Evolutionary conservation across 352 stramenopile genomes (phyloP).

Genomic region (Phytophthora boehmeriae): DNA sequence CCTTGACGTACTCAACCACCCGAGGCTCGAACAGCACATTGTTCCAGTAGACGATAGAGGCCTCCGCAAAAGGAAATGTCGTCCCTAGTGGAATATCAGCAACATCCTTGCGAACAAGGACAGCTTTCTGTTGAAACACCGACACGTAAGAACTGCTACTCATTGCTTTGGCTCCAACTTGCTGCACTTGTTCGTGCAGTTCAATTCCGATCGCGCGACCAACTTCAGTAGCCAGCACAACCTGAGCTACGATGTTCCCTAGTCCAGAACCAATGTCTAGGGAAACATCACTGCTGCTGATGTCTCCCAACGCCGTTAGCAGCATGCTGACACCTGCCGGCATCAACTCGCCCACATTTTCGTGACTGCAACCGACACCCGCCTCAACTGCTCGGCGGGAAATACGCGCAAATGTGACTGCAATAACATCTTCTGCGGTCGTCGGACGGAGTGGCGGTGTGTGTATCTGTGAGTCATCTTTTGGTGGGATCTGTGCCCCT

Average conservation of each 20-base stretch:
- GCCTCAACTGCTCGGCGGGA: background rate
- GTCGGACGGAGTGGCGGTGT: constrained; percentile 3
- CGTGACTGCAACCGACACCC: too few relatives aligned
- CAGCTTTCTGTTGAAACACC: background rate
- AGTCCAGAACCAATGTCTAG: constrained; percentile 7
- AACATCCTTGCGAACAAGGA: constrained; percentile 1
- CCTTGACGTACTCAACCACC: constrained; percentile 2
- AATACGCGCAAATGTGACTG: constrained; percentile 3
- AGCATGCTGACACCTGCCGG: background rate
- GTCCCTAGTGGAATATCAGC: background rate
- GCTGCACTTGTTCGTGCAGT: background rate
- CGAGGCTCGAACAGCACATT: constrained; percentile 5
- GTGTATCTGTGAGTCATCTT: too few relatives aligned
- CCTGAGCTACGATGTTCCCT: constrained; percentile 7
- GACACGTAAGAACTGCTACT: background rate
- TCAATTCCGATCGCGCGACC: constrained; percentile 10
- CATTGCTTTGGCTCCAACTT: constrained; percentile 1
- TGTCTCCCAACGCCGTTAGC: background rate
- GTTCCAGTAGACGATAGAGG: constrained; percentile 13
- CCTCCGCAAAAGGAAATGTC: constrained; percentile 3
- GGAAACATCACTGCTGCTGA: background rate
- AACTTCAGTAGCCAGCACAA: background rate
- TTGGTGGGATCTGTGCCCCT: too few relatives aligned
- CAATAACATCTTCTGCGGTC: constrained; percentile 1
- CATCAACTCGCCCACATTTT: constrained; percentile 10